Evolutionary conservation across 768 basidiomycete genomes (phyloP), one percentile per base, ranked within the genome.

Genomic region (Hygrophoropsis aurantiaca): DNA sequence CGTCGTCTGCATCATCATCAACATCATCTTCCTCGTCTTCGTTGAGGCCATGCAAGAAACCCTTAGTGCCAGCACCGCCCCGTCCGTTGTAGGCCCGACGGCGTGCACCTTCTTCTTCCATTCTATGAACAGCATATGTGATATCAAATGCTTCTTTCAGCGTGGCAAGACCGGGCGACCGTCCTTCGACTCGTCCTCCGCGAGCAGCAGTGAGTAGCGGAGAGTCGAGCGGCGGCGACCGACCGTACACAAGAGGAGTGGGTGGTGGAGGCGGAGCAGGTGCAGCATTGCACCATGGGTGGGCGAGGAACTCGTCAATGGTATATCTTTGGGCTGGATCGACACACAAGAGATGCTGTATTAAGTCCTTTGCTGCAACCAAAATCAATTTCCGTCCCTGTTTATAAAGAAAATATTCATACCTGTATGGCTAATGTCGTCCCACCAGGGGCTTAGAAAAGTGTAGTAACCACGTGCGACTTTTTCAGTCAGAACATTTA

Each of bases 381-480:
- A 47, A 42, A 37, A 36, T 42, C 42, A 45, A 49, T 59, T n/a
- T 24, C 55, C n/a, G n/a, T n/a, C n/a, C n/a, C n/a, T n/a, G n/a
- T n/a, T 42, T 26, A 26, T 19, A 4, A n/a, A 30, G 20, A n/a
- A 25, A 32, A 38, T 40, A 8, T 13, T 26, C 75, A 32, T 55
- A 94, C 93, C 90, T 47, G 84, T 79, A 50, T 73, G 62, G 51
- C 86, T 90, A 53, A 97, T 91, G 55, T 97, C 90, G 58, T 99
- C 95, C 97, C 97, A 99, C 93, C 97, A 99, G 2, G 97, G 97
- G 58, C 91, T 95, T 40, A 99, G 72, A 75, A 99, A 99, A 1
- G 97, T 98, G 66, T 98, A 99, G 64, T 97, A 89, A 5, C 97
- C 97, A 50, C 87, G 77, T 2, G 97, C 97, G 19, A 99, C 97